phyloP scores from a whole-genome alignment of 1,139 yeast species.

The Torulaspora globosa region DNA sequence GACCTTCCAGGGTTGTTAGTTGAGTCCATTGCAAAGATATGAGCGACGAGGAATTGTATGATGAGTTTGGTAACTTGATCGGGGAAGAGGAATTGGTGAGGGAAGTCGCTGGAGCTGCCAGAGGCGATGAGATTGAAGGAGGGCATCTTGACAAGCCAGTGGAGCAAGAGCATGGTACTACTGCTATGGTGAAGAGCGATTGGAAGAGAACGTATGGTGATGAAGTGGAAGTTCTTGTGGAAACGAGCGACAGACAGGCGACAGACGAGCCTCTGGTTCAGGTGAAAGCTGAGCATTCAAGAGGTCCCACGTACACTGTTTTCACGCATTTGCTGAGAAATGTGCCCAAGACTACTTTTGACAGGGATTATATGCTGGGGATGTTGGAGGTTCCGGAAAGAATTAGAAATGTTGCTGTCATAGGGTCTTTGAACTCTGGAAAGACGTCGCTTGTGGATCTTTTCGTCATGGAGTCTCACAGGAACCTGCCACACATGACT shows the following conservation, averaged over 20 bases:
- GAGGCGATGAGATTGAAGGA: slow-evolving; percentile 16
- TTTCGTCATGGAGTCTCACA: slow-evolving; percentile 63
- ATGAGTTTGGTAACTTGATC: slow-evolving; percentile 55
- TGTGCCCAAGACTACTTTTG: slow-evolving; percentile 58
- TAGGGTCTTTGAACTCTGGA: slow-evolving; percentile 86
- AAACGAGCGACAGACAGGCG: slow-evolving; percentile 41
- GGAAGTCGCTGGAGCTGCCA: slow-evolving; percentile 19
- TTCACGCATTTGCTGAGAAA: slow-evolving; percentile 27
- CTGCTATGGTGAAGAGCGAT: neutral
- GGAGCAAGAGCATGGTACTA: neutral
- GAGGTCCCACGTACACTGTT: slow-evolving; percentile 16
- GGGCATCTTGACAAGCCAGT: slow-evolving; percentile 23
- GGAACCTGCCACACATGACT: slow-evolving; percentile 36
- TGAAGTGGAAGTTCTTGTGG: slow-evolving; percentile 65
- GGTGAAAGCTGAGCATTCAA: slow-evolving; percentile 5
- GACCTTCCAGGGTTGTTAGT: neutral
- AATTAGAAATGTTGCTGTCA: slow-evolving; percentile 70
- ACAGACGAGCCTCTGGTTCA: slow-evolving; percentile 13
- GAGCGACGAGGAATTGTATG: slow-evolving; percentile 49
- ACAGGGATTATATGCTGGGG: slow-evolving; percentile 57
- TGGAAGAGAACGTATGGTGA: slow-evolving; percentile 43
- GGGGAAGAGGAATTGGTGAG: slow-evolving; percentile 22
- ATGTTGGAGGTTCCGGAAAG: slow-evolving; percentile 57
- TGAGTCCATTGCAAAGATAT: neutral
- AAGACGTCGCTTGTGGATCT: slow-evolving; percentile 77